Percentiles rank a stretch among this genome's conserved stretches.
These are phyloP conservation scores for Rhizopus sp. DNA, from an alignment of 371 early-diverging fungal species.

Conservation along the genomic window DNA sequence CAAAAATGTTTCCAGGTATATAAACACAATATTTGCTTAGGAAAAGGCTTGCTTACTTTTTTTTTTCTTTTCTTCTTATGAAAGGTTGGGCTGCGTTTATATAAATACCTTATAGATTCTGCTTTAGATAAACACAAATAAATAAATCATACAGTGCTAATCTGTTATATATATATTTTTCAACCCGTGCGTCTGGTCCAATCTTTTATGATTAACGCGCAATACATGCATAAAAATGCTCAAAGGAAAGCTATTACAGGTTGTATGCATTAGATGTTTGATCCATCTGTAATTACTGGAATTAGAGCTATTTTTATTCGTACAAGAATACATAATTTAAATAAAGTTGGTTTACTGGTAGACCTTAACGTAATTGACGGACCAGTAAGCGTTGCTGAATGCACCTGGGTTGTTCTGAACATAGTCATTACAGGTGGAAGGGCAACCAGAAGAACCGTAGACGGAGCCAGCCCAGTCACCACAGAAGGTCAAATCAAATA, in stretches of 20 bases:
- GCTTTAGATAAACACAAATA: no score
- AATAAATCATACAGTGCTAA: no score
- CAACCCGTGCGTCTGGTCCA: no score
- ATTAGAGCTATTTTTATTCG: background rate
- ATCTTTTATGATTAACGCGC: no score
- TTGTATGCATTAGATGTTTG: no score
- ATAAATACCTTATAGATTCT: slow-evolving; percentile 1
- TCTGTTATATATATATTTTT: no score
- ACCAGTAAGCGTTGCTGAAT: slow-evolving; percentile 25
- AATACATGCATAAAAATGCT: no score
- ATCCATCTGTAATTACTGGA: no score
- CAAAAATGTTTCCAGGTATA: slow-evolving; percentile 42
- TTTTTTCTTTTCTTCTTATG: no score
- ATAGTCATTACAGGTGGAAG: slow-evolving; percentile 18
- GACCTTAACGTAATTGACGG: slow-evolving; percentile 23
- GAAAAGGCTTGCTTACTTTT: background rate
- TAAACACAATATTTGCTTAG: background rate
- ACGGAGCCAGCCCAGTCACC: slow-evolving; percentile 27
- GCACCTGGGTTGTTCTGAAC: slow-evolving; percentile 17
- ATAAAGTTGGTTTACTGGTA: slow-evolving; percentile 8
- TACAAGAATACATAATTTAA: background rate
- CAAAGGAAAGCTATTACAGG: no score
- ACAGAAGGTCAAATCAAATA: slow-evolving; percentile 26
- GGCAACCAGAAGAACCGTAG: slow-evolving; percentile 16
- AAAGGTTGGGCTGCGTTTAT: slow-evolving; percentile 45